phyloP scores from a whole-genome alignment of 768 basidiomycete species.

The Melanogaster broomeanus region DNA sequence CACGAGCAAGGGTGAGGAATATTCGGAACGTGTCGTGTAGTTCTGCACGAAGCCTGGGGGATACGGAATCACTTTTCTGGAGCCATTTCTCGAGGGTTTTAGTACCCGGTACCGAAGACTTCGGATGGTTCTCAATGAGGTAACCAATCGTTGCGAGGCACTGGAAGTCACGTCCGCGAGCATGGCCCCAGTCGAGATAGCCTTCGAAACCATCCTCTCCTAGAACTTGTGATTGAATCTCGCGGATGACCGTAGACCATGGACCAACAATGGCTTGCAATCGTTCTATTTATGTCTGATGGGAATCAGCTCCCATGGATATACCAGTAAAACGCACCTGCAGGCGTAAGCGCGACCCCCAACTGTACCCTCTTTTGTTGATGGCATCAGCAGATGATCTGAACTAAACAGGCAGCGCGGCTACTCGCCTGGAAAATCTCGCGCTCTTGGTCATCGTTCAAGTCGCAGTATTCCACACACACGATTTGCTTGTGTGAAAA shows the following conservation, averaged over 20 bases:
- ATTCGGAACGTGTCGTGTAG: conserved; percentile 36
- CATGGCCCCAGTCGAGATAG: conserved; percentile 44
- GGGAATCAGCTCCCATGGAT: not conserved
- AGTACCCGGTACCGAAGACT: conserved; percentile 23
- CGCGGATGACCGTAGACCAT: conserved; percentile 43
- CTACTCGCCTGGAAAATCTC: conserved; percentile 61
- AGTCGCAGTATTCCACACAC: conserved; percentile 53
- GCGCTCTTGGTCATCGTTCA: conserved; percentile 56
- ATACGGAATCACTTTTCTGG: conserved; percentile 25
- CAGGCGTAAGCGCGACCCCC: conserved; percentile 50
- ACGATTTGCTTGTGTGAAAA: conserved; percentile 50
- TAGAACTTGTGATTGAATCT: conserved; percentile 38
- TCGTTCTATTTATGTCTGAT: conserved; percentile 39
- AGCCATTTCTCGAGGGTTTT: conserved; percentile 41
- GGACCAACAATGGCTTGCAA: conserved; percentile 51
- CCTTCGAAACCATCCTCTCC: conserved; percentile 37
- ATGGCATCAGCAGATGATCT: not conserved
- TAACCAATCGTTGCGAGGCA: conserved; percentile 40
- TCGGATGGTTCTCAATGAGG: conserved; percentile 33
- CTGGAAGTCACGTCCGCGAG: conserved; percentile 49
- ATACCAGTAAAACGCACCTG: conserved; percentile 35
- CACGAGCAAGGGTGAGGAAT: conserved; percentile 34
- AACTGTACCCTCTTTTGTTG: conserved; percentile 48
- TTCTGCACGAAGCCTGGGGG: conserved; percentile 26
- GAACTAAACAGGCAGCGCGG: not conserved